phyloP scores from a whole-genome alignment of 2,329 filamentous ascomycete genomes.

The Botrytis cinerea region DNA sequence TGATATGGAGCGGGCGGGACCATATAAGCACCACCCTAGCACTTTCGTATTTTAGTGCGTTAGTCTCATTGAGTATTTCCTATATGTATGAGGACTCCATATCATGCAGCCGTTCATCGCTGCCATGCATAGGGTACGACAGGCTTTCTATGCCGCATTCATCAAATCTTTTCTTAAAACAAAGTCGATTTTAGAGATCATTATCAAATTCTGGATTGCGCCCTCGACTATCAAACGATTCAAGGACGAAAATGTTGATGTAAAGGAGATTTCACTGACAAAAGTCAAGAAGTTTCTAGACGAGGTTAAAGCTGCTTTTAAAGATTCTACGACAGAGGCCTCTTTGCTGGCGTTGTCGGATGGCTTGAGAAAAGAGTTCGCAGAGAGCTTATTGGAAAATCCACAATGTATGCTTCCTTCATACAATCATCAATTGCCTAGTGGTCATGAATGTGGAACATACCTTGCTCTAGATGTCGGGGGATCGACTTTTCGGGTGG shows the following conservation, averaged over 20 bases:
- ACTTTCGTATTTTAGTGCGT: conserved; percentile 27
- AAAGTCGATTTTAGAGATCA: conserved; percentile 59
- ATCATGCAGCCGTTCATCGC: conserved; percentile 53
- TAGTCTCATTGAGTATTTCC: conserved; percentile 27
- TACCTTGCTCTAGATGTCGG: conserved; percentile 69
- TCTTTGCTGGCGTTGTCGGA: conserved; percentile 48
- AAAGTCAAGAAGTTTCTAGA: conserved; percentile 52
- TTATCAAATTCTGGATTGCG: conserved; percentile 56
- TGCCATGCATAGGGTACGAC: conserved; percentile 59
- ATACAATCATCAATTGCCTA: conserved; percentile 64
- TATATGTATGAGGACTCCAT: conserved; percentile 40
- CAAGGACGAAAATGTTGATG: conserved; percentile 32
- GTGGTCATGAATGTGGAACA: conserved; percentile 59
- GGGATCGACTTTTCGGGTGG: conserved; percentile 66
- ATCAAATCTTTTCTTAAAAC: conserved; percentile 60
- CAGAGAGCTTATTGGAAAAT: conserved; percentile 53
- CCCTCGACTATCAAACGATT: conserved; percentile 40
- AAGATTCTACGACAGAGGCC: conserved; percentile 51
- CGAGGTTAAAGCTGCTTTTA: conserved; percentile 56
- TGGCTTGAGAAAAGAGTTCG: conserved; percentile 57
- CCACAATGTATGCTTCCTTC: conserved; percentile 65
- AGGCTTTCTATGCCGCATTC: conserved; percentile 55
- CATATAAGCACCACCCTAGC: conserved; percentile 19
- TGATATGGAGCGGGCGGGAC: conserved; percentile 17
- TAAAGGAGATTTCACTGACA: conserved; percentile 23